Evolutionary conservation across 176 grass and related monocot species (phyloP).

Genomic region (Hyparrhenia diplandra): DNA sequence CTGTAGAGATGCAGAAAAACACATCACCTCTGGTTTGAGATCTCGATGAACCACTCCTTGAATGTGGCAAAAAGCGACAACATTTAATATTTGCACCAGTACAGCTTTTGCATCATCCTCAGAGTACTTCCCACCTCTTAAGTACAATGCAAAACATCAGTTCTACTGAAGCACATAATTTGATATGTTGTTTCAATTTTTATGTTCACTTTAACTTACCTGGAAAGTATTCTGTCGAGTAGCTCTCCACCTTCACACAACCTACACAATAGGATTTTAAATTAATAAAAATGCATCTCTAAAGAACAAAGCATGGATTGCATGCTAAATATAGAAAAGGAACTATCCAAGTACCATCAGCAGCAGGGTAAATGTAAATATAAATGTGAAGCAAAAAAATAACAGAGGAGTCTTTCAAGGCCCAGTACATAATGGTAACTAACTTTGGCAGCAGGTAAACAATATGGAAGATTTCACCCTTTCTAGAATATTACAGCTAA

Average conservation of each 20-base stretch:
- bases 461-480: neutral
- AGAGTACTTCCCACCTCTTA: slow-evolving; percentile 80
- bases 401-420: neutral
- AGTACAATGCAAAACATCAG: slow-evolving; percentile 19
- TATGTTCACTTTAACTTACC: slow-evolving; percentile 34
- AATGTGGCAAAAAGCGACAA: slow-evolving; percentile 80
- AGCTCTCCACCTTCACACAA: slow-evolving; percentile 78
- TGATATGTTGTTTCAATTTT: neutral
- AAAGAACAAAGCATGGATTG: neutral
- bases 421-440: neutral
- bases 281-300: neutral
- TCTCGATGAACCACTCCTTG: slow-evolving; percentile 87
- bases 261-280: slow-evolving; percentile 29
- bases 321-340: slow-evolving; percentile 9
- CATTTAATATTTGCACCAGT: slow-evolving; percentile 69
- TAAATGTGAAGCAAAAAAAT: neutral
- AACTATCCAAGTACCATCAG: neutral
- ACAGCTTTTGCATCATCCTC: slow-evolving; percentile 87
- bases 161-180: neutral
- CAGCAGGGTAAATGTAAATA: neutral
- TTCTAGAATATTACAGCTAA: neutral
- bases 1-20: neutral
- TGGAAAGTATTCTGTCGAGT: slow-evolving; percentile 82
- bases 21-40: slow-evolving; percentile 79
- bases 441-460: neutral